Evolutionary conservation across 1,139 yeast genomes (phyloP).

Genomic region (Hansenula lynferdii): DNA sequence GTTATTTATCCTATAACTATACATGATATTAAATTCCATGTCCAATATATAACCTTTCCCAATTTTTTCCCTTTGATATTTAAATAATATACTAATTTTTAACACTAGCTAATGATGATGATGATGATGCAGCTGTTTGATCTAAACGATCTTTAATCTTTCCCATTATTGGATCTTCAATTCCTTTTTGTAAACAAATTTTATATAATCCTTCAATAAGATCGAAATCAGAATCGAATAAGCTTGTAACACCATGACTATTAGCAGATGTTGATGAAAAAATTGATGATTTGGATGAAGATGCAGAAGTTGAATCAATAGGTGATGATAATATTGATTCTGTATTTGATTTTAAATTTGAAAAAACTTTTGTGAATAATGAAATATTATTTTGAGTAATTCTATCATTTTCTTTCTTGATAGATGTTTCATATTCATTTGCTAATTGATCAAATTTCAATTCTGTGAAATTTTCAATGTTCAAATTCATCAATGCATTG

Average conservation of each 20-base stretch:
- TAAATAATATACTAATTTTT: too few relatives aligned
- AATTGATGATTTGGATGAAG: constrained; percentile 3
- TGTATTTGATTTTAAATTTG: constrained; percentile 2
- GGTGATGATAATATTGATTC: constrained; percentile 5
- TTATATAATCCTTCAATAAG: constrained; percentile 17
- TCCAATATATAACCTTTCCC: too few relatives aligned
- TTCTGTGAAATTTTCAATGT: constrained; percentile 20
- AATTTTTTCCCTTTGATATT: too few relatives aligned
- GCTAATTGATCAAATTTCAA: constrained; percentile 23
- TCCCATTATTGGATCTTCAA: constrained; percentile 16
- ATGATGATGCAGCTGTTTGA: too few relatives aligned
- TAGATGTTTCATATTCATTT: constrained; percentile 13
- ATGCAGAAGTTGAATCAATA: background rate
- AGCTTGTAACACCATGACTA: background rate
- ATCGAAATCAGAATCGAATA: constrained; percentile 11
- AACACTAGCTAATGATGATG: too few relatives aligned
- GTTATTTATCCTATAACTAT: too few relatives aligned
- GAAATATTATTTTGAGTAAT: background rate
- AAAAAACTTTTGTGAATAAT: constrained; percentile 15
- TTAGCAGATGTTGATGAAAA: constrained; percentile 3
- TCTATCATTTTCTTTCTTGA: background rate
- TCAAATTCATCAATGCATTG: constrained; percentile 32
- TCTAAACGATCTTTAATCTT: constrained; percentile 14
- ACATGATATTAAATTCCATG: too few relatives aligned
- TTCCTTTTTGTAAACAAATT: constrained; percentile 15